Evolutionary conservation across 306 rosid species (phyloP), one percentile per base, ranked within the genome.

Genomic region (Hippophae gyantsensis): DNA sequence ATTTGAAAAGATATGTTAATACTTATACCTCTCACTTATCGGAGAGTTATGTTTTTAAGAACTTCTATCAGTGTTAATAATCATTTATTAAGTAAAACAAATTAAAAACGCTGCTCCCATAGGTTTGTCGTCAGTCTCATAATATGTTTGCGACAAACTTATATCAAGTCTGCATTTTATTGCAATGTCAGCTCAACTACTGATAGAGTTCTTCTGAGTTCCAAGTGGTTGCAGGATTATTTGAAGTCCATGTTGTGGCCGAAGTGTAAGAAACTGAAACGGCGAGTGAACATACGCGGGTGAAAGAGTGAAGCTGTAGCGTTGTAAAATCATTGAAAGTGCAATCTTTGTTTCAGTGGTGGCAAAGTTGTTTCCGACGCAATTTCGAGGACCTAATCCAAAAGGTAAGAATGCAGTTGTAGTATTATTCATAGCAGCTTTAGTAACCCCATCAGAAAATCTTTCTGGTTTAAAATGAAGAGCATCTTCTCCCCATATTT

Each of bases 381-480:
- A 56, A 56, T 14, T 56, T 56, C 25, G 44, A 56, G 60, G 45
- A 1, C 45, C 25, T 23, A 40, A 12, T 40, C 45, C 60, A n/a
- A 56, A 40, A 25, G 26, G 46, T 7, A 56, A 6, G 46, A 56
- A 56, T 13, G 59, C 59, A 2, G 6, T 18, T 13, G 8, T 32
- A 6, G 6, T 55, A 10, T 55, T 55, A 32, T 32, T 32, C 9
- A 26, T 55, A 10, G 43, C 41, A 55, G 59, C 45, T 40, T 55
- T 32, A 32, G 25, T 10, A 27, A 55, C 44, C 59, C 59, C 59
- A 27, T 55, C 9, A 3, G 59, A 6, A 40, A 12, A 56, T 56
- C 59, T 11, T 5, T 56, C 59, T 56, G 59, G 59, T 56, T 38
- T 56, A 23, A 56, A 56, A 56, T 27, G 23, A 9, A 27, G 7